Evolutionary conservation across 352 stramenopile genomes (phyloP), one percentile per base, ranked within the genome.

Genomic region (Pythium rhizo-oryzae): DNA sequence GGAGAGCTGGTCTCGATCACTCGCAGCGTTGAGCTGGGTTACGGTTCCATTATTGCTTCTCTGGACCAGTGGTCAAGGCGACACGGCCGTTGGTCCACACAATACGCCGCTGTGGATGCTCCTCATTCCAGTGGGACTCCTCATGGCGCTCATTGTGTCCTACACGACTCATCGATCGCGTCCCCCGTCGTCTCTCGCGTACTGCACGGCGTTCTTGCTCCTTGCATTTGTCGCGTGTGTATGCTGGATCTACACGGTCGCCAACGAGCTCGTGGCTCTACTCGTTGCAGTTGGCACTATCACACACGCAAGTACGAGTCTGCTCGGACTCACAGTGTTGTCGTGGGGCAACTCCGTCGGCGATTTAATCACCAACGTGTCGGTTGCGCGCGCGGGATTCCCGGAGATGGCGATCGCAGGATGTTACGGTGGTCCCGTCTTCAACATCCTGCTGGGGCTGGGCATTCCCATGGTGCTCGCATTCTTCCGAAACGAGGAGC

Each of bases 161-260:
- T 87, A 89, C 37, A 74, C 74, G 16, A 92, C 85, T 7, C 85
- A 93, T 60, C 78, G 84, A 11, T 90, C 79, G 28, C 83, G 80
- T 9, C 70, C 82, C 16, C 86, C 83, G 28, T 80, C 70, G 33
- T 90, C 84, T 9, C 41, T 79, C 6, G 67, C 69, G 41, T 72
- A 79, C 46, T 86, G 77, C 41, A 67, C 80, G 16, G 33, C 90
- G n/a, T 80, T 94, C 54, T 77, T 96, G 43, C 65, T 75, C 9
- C 67, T 97, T 23, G 86, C 81, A 7, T 92, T 97, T 28, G 68
- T 82, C 13, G 87, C 94, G 18, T 97, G 89, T 63, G 89, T 98
- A 16, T 85, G 85, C 51, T 98, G 92, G 94, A 97, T 98, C 69
- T 98, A 97, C 72, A 75, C 86, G 2, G 77, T 98, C 39, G 91